phyloP scores from a whole-genome alignment of 305 asterid genomes.

The Solanum chacoense region DNA sequence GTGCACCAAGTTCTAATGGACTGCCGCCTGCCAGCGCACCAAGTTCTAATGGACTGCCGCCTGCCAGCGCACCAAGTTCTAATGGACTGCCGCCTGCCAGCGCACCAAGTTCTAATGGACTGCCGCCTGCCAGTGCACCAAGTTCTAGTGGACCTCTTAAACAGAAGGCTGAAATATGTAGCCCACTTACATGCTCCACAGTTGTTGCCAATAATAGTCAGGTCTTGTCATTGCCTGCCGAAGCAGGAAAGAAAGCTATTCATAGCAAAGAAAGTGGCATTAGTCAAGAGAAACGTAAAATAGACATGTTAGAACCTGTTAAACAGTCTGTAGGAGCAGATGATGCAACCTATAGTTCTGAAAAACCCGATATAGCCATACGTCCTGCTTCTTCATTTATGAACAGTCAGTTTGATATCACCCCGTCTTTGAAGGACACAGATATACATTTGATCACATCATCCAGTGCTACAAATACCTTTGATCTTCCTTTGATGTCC shows the following conservation, averaged over 20 bases:
- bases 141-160: slow-evolving; percentile 35
- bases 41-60: slow-evolving; percentile 28
- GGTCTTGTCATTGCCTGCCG: slow-evolving; percentile 23
- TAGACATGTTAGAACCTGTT: slow-evolving; percentile 17
- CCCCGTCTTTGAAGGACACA: slow-evolving; percentile 24
- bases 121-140: slow-evolving; percentile 28
- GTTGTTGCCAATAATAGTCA: slow-evolving; percentile 41
- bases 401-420: slow-evolving; percentile 17
- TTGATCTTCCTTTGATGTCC: slow-evolving; percentile 27
- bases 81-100: slow-evolving; percentile 25
- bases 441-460: slow-evolving; percentile 12
- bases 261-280: slow-evolving; percentile 23
- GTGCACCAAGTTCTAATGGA: slow-evolving; percentile 29
- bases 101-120: slow-evolving; percentile 28
- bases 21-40: slow-evolving; percentile 28
- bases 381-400: slow-evolving; percentile 14
- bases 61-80: slow-evolving; percentile 31
- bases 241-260: slow-evolving; percentile 27
- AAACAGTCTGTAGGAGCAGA: slow-evolving; percentile 23
- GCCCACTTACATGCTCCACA: slow-evolving; percentile 30
- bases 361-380: slow-evolving; percentile 17
- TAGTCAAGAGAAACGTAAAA: slow-evolving; percentile 31
- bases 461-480: slow-evolving; percentile 9
- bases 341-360: slow-evolving; percentile 15
- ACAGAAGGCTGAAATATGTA: slow-evolving; percentile 27